Evolutionary conservation across 345 rosid species (phyloP), one percentile per base, ranked within the genome.

Genomic region (Gossypium thurberi): DNA sequence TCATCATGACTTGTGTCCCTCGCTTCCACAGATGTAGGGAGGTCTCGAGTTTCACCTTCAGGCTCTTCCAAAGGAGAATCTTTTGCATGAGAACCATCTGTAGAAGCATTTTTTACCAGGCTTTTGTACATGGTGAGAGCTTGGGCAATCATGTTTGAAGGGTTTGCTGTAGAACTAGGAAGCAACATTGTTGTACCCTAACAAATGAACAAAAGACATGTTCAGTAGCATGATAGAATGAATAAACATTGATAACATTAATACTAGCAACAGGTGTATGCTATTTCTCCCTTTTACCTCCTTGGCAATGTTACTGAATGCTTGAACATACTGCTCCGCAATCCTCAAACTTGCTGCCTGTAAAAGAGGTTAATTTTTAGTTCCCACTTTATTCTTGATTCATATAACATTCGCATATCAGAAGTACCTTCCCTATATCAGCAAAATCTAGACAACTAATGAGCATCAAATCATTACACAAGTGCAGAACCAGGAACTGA

Each of bases 161-260:
- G 96, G 78, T 85, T 90, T 28, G 76, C 82, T 69, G 88, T 77
- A 56, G 88, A 43, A 66, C 90, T 86, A 1, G 98, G 99, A 84
- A 96, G 96, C 84, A 93, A 76, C 87, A 96, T 76, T 47, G 99
- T 96, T 73, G 96, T 96, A 60, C 96, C 87, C 99, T 93, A 71
- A 33, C 15, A 56, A 62, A 74, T 60, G 65, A 25, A 15, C 13
- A 58, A 65, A 63, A 21, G 55, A 21, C 51, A 3, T 15, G 67
- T 11, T 60, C 56, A 62, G 7, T n/a, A 71, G 12, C 15, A 69
- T 37, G 65, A 51, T 2, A 50, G 40, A 42, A 47, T 10, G 26
- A 33, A 44, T n/a, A 55, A 57, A 23, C 17, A 37, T 60, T n/a
- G 9, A 65, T 52, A 21, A 50, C 44, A 67, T 3, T 25, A 58